Evolutionary conservation across 2,329 filamentous ascomycete species (phyloP).

Genomic region (Gaeumannomyces sp.): DNA sequence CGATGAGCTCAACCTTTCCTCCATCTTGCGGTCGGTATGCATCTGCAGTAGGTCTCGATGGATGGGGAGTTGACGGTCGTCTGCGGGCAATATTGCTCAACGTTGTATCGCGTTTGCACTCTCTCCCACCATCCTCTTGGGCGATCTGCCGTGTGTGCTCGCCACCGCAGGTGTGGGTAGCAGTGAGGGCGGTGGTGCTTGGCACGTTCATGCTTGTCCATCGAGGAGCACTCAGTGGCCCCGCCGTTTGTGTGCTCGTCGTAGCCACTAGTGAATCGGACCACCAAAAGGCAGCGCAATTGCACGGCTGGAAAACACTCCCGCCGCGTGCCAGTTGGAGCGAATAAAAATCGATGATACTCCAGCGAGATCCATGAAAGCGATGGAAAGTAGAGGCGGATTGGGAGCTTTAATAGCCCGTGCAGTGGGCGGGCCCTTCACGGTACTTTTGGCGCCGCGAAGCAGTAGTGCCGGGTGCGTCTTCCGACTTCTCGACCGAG

Average conservation of each 20-base stretch:
- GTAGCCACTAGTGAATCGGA: too few relatives aligned
- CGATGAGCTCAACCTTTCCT: too few relatives aligned
- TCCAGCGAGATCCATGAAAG: neutral
- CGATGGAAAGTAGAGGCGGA: neutral
- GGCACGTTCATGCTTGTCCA: neutral
- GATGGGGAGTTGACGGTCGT: too few relatives aligned
- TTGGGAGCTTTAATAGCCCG: neutral
- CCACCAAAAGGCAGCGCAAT: too few relatives aligned
- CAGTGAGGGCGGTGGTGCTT: neutral
- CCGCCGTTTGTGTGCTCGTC: neutral
- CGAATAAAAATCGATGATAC: neutral
- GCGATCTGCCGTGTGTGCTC: neutral
- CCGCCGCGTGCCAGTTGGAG: too few relatives aligned
- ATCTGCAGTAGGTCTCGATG: too few relatives aligned
- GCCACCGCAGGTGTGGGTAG: neutral
- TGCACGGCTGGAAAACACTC: too few relatives aligned
- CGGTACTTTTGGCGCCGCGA: neutral
- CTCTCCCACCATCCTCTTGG: too few relatives aligned
- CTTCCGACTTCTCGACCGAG: neutral
- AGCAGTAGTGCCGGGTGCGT: neutral
- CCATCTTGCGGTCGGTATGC: too few relatives aligned
- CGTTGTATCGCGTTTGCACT: too few relatives aligned
- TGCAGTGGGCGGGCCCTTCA: too few relatives aligned
- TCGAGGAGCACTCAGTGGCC: neutral
- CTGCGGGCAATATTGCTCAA: too few relatives aligned